phyloP scores from a whole-genome alignment of 139 green algal genomes.

The Tetradesmus obliquus region DNA sequence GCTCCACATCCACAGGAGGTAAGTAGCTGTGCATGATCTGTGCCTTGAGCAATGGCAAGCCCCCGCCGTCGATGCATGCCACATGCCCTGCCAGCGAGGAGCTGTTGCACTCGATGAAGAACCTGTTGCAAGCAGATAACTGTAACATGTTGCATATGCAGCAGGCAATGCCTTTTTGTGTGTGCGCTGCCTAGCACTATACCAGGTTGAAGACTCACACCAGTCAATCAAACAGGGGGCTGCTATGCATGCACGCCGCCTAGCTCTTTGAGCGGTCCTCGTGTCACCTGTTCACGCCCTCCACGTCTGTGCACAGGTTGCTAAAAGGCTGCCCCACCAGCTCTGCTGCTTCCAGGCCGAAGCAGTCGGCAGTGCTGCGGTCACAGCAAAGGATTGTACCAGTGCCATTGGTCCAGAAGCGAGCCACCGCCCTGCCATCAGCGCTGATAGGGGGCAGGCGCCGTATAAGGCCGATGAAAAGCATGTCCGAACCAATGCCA shows the following conservation, averaged over 20 bases:
- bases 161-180: no score
- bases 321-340: conserved; percentile 28
- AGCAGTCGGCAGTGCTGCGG: not conserved
- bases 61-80: not conserved
- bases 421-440: not conserved
- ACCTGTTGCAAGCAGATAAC: no score
- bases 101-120: no score
- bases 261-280: no score
- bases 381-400: conserved; percentile 19
- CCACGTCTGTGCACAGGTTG: conserved; percentile 26
- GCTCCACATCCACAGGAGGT: conserved; percentile 24
- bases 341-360: not conserved
- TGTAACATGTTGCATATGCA: no score
- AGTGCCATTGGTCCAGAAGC: not conserved
- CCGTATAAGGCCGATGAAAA: conserved; percentile 18
- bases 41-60: not conserved
- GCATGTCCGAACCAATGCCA: conserved; percentile 4
- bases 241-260: no score
- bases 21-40: conserved; percentile 9
- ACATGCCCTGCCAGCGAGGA: no score
- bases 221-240: no score
- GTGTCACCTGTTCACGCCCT: not conserved
- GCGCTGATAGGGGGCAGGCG: not conserved
- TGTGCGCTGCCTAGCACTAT: no score
- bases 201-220: no score